These are phyloP conservation scores for Conoideocrella luteorostrata DNA, from an alignment of 2,329 filamentous ascomycete genomes.

Conservation along the genomic window DNA sequence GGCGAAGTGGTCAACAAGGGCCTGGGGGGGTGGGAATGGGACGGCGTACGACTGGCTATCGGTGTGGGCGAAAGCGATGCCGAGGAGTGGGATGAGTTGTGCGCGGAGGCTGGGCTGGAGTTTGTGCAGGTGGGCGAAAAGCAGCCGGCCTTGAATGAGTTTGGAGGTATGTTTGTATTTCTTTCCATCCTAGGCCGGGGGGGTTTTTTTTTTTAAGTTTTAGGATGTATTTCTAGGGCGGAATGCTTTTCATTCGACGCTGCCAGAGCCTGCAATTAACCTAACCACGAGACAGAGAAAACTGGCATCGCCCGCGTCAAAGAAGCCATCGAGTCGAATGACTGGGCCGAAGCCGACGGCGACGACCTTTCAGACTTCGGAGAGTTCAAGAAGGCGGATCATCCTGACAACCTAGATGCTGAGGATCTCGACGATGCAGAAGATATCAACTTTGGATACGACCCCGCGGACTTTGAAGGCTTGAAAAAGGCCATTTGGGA, in stretches of 20 bases:
- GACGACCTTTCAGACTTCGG: constrained; percentile 22
- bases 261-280: too few relatives aligned
- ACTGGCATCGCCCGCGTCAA: constrained; percentile 51
- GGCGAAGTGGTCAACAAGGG: constrained; percentile 50
- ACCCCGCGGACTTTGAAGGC: constrained; percentile 45
- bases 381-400: constrained; percentile 22
- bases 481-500: constrained; percentile 47
- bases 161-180: constrained; percentile 41
- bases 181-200: not conserved
- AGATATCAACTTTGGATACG: constrained; percentile 45
- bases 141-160: constrained; percentile 45
- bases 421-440: constrained; percentile 40
- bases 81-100: constrained; percentile 57
- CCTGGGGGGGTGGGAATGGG: constrained; percentile 57
- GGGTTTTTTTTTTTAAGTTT: too few relatives aligned
- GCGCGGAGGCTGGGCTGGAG: constrained; percentile 52
- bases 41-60: constrained; percentile 55
- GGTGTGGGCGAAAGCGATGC: constrained; percentile 44
- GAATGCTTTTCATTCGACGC: too few relatives aligned
- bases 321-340: constrained; percentile 60
- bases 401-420: constrained; percentile 19
- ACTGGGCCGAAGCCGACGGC: constrained; percentile 44
- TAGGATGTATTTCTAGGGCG: too few relatives aligned
- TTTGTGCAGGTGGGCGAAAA: constrained; percentile 48
- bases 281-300: too few relatives aligned